Evolutionary conservation across 371 early-diverging fungal genomes (phyloP), one percentile per base, ranked within the genome.

Genomic region (Mucor velutinosus): DNA sequence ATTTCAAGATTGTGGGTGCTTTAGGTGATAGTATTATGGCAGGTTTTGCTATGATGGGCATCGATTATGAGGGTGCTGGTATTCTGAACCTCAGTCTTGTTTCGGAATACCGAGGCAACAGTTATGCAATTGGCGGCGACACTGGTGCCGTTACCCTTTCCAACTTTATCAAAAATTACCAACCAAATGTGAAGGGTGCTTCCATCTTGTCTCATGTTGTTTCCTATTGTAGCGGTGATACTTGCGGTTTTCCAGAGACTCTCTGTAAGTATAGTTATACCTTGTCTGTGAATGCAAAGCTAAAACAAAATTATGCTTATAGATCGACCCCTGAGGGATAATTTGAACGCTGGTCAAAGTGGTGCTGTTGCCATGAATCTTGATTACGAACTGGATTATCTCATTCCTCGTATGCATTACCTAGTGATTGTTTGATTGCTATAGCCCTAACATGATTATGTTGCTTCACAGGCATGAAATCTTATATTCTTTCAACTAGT

Each of bases 291-390:
- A 30, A n/a, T 15, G 4, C 10, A 29, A n/a, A 0, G 7, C 7
- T 17, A n/a, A 15, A 30, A 4, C 27, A 27, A 21, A 7, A n/a
- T 19, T 25, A 5, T 60, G 8, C 30, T 17, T 35, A 19, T 66
- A 75, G 75, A 75, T 64, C 51, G 56, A 12, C 79, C 79, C 3
- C 15, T 60, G 17, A 58, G 25, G 25, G 79, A 79, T 58, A 64
- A 69, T 11, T 32, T 79, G 17, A 79, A 79, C 60, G 79, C 66
- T 37, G 79, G 75, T 37, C 72, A 71, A 64, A 74, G 75, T 64
- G 77, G 75, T 25, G 73, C 64, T 17, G 37, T 76, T 39, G 77
- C 71, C 2, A 64, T 55, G 47, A 75, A 76, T 21, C 62, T 79
- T 35, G 39, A 72, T 14, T 53, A 60, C 19, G 71, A 79, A 57